These are phyloP conservation scores for Colletotrichum sp. DNA, from an alignment of 2,329 filamentous ascomycete genomes.

Conservation along the genomic window DNA sequence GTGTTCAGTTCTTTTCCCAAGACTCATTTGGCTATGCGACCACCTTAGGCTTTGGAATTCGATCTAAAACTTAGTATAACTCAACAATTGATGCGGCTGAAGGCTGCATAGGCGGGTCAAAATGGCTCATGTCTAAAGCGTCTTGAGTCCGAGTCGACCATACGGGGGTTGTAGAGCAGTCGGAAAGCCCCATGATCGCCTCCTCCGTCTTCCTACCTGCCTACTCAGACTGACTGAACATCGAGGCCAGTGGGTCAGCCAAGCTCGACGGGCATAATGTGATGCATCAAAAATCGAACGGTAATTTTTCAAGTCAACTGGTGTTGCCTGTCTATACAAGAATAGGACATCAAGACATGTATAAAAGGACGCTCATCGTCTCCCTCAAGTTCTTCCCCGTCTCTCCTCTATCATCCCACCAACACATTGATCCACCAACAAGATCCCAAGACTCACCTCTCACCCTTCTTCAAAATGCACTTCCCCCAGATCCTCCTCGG, in stretches of 20 bases:
- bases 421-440: not conserved
- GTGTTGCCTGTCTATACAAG: not conserved
- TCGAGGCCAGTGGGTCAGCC: not conserved
- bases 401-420: not conserved
- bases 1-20: fast-evolving
- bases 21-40: not conserved
- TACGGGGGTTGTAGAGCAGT: not conserved
- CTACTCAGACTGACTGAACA: not conserved
- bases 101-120: not conserved
- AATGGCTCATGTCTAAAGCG: not conserved
- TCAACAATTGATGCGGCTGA: not conserved
- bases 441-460: not conserved
- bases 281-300: not conserved
- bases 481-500: not conserved
- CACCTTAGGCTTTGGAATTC: no score
- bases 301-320: no score
- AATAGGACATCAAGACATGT: not conserved
- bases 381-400: not conserved
- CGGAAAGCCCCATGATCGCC: not conserved
- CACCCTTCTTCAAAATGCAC: not conserved
- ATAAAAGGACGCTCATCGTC: not conserved
- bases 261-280: not conserved
- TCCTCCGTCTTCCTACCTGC: not conserved
- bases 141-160: not conserved
- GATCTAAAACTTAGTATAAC: no score